phyloP scores from a whole-genome alignment of 768 basidiomycete species.

The Cubamyces lactineus region DNA sequence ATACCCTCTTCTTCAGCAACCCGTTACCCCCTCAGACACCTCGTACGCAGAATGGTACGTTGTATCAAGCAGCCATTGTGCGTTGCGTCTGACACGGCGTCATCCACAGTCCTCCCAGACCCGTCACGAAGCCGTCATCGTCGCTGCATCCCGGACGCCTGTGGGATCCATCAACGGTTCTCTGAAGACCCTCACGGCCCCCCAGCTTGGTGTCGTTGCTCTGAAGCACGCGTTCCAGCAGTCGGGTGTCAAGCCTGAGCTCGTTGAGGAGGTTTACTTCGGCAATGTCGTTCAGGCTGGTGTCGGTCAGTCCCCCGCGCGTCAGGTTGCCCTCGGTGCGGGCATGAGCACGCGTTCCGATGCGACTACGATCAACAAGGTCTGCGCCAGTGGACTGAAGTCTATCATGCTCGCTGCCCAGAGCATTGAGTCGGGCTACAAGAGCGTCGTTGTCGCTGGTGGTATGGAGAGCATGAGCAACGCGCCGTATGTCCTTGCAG shows the following conservation, averaged over 20 bases:
- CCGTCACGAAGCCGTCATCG: constrained; percentile 84
- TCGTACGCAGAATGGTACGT: constrained; percentile 36
- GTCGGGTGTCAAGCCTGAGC: constrained; percentile 75
- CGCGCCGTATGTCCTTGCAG: constrained; percentile 75
- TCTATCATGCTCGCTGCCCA: constrained; percentile 93
- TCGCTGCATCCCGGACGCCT: constrained; percentile 91
- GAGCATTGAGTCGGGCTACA: constrained; percentile 84
- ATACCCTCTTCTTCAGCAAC: constrained; percentile 40
- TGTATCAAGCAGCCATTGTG: background rate
- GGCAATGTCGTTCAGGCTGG: constrained; percentile 98
- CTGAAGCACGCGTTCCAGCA: constrained; percentile 89
- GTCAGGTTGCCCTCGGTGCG: constrained; percentile 93
- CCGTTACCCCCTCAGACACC: constrained; percentile 37
- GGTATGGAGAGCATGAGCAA: constrained; percentile 99
- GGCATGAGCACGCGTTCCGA: constrained; percentile 86
- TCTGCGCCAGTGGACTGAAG: constrained; percentile 98
- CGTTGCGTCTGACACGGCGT: constrained; percentile 38
- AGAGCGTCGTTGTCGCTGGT: constrained; percentile 86
- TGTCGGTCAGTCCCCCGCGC: constrained; percentile 96
- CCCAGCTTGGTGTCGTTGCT: constrained; percentile 86
- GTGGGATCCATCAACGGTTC: constrained; percentile 91
- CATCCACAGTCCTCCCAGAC: constrained; percentile 32
- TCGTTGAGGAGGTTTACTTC: constrained; percentile 95
- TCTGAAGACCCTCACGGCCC: constrained; percentile 86
- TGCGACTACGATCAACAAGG: constrained; percentile 99